A percentile compares a stretch with the other conserved stretches of the same genome.
phyloP scores from a whole-genome alignment of 2,329 filamentous ascomycete species.

The Talaromyces islandicus region DNA sequence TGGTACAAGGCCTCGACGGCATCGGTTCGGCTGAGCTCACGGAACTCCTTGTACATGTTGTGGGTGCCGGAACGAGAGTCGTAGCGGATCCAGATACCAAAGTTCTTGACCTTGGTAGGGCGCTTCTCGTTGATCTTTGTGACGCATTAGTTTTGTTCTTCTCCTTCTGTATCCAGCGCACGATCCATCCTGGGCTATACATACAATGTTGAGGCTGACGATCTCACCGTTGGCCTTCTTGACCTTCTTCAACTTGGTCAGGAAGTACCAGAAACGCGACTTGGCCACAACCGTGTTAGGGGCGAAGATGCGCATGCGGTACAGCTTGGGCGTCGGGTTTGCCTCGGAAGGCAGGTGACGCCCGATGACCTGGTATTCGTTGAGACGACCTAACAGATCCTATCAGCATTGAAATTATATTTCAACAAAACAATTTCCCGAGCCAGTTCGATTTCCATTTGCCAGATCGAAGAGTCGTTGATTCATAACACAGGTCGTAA shows the following conservation, averaged over 20 bases:
- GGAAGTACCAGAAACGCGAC: constrained; percentile 99
- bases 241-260: constrained; percentile 98
- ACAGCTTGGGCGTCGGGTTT: constrained; percentile 96
- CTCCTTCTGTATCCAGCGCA: not conserved
- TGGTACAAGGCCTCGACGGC: constrained; percentile 97
- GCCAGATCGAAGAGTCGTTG: not conserved
- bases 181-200: constrained; percentile 28
- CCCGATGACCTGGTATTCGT: constrained; percentile 99
- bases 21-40: constrained; percentile 93
- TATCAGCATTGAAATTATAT: constrained; percentile 13
- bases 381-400: constrained; percentile 77
- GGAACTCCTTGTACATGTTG: constrained; percentile 99
- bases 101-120: constrained; percentile 99
- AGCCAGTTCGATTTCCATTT: not conserved
- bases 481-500: not conserved
- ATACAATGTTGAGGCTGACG: constrained; percentile 90
- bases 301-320: constrained; percentile 99
- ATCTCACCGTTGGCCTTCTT: constrained; percentile 99
- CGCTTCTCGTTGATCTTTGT: constrained; percentile 94
- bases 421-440: not conserved
- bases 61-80: constrained; percentile 99
- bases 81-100: constrained; percentile 99
- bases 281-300: constrained; percentile 97
- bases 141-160: constrained; percentile 14
- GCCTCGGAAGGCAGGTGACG: constrained; percentile 97